Evolutionary conservation across 164 flowering plant species (phyloP), one percentile per base, ranked within the genome.

Genomic region (Stephania japonica): DNA sequence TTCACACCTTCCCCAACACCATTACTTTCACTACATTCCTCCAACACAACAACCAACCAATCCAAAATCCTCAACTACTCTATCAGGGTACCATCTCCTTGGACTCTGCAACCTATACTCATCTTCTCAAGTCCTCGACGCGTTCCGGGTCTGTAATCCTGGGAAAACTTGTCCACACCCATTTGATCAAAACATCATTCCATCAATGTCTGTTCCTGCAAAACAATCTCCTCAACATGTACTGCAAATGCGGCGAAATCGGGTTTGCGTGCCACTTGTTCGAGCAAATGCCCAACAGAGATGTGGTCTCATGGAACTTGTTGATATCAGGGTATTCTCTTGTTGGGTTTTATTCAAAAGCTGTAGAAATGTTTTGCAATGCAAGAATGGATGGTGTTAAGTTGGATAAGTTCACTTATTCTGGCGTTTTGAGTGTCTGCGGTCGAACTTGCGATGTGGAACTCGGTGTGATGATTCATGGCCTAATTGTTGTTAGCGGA

Each of bases 91-190:
- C 24, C 63, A 67, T 64, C 64, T 65, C 75, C 13, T 23, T 75
- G 6, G 73, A 83, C 72, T 77, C 84, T 41, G 74, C 62, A 2
- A 75, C 83, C 14, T 85, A 86, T 73, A 83, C 83, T n/a, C 77
- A 79, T 65, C 75, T 85, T 26, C 65, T 88, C 16, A 83, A 85
- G 70, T 75, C 80, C 59, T 78, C 84, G 65, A 69, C 78, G 10
- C 80, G 65, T 76, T n/a, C 81, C 25, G 77, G 79, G 21, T 81
- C 79, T 43, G 21, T 76, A 41, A 68, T 78, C 63, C 82, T 70
- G 13, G 88, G 89, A 0, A 83, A 86, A 76, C 83, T 88, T 14
- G 80, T 80, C 1, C 91, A 88, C 64, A 72, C 80, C 73, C 88
- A 81, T 77, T 80, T 88, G 69, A 80, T 86, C 72, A 83, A 83